Conservation (phyloP, 1,139 yeast species). For the Taphrina flavorubra region DNA sequence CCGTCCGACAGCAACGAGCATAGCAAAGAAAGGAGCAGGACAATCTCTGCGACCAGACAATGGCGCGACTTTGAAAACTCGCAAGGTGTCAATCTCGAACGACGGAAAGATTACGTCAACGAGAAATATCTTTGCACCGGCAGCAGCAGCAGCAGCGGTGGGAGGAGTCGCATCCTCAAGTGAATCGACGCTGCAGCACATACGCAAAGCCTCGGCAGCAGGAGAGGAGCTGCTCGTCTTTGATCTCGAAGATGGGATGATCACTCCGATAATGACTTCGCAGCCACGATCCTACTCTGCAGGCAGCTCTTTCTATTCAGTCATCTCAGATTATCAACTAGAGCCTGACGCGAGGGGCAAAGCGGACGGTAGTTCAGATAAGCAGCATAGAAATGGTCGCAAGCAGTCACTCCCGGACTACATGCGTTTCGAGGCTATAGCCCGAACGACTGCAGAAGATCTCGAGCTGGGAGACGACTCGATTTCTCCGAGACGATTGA, state of each 20-base stretch:
- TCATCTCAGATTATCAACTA: not conserved
- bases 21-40: not conserved
- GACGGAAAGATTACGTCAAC: not conserved
- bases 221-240: conserved; percentile 9
- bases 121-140: not conserved
- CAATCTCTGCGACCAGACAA: too few relatives aligned
- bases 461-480: not conserved
- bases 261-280: conserved; percentile 8
- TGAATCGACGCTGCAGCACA: conserved; percentile 6
- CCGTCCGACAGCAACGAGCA: not conserved
- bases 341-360: not conserved
- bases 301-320: conserved; percentile 2
- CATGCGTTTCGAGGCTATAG: conserved; percentile 7
- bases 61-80: not conserved
- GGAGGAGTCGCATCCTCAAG: not conserved
- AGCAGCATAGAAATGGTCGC: not conserved
- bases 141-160: not conserved
- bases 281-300: conserved; percentile 1
- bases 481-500: not conserved
- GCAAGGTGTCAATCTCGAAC: not conserved
- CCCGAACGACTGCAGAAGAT: not conserved
- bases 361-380: not conserved
- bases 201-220: conserved; percentile 14
- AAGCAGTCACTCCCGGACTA: conserved; percentile 3
- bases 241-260: conserved; percentile 19